Evolutionary conservation across 2,329 filamentous ascomycete genomes (phyloP), one percentile per base, ranked within the genome.

Genomic region (Cytospora paraplurivora): DNA sequence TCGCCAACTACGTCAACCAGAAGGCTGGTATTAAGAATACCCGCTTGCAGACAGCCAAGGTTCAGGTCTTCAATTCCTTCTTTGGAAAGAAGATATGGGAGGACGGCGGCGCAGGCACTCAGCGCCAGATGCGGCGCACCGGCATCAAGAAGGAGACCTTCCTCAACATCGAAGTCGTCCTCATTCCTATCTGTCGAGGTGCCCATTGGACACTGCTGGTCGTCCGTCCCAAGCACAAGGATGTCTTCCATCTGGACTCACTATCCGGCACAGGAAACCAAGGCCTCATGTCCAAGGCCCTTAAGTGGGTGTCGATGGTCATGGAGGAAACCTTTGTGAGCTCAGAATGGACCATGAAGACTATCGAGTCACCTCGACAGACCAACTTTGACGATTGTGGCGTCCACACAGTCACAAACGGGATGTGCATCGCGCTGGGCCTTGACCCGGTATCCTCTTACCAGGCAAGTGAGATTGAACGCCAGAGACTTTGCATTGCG

Each of bases 331-430:
- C 76, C 7, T 92, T 83, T 69, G 71, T 80, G 2, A 76, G 77
- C 15, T 75, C 76, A 1, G 87, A 90, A 49, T 93, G 90, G 90
- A 78, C 73, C 32, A 76, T 79, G 1, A 76, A 83, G 8, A 72
- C 75, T n/a, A 78, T 82, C 52, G 73, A 75, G 17, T 84, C 83
- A 41, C 81, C 85, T 0, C 69, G 67, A 3, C 90, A 93, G 73
- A 79, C 76, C 33, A 93, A 93, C 70, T 82, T 82, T 1, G 86
- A 83, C 71, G 91, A 93, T 72, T 93, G 91, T 68, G 91, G 91
- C n/a, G 85, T 92, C 4, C 91, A 92, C 72, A 85, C 88, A 15
- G 86, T 91, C 68, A 85, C 90, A 19, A 94, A 93, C 70, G 87
- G 85, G 17, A 82, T 92, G 55, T 90, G 86, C 62, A 70, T 87